These are phyloP conservation scores for Serendipita sp. DNA, from an alignment of 768 basidiomycete species.

Conservation along the genomic window DNA sequence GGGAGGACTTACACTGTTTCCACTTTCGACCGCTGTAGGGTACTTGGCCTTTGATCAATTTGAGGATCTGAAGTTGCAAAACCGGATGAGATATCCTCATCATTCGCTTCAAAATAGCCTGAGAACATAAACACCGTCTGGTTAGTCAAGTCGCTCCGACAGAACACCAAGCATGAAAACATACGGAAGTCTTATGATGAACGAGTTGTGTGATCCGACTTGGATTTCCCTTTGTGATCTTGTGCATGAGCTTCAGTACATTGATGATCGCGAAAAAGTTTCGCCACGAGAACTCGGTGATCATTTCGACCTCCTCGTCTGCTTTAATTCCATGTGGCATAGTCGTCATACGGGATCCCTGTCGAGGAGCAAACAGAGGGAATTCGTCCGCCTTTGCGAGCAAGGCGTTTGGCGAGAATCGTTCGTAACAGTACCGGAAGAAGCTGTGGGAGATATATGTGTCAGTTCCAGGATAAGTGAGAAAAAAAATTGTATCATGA, in stretches of 20 bases:
- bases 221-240: conserved; percentile 84
- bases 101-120: conserved; percentile 94
- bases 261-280: conserved; percentile 97
- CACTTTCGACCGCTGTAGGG: conserved; percentile 96
- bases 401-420: conserved; percentile 54
- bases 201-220: conserved; percentile 93
- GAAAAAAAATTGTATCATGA: neutral
- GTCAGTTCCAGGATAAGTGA: neutral
- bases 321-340: conserved; percentile 60
- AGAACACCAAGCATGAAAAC: conserved; percentile 16
- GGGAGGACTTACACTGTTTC: conserved; percentile 61
- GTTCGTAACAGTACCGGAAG: conserved; percentile 81
- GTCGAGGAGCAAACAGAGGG: conserved; percentile 43
- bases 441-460: conserved; percentile 39
- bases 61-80: conserved; percentile 86
- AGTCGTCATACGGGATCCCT: conserved; percentile 36
- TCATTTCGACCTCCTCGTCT: conserved; percentile 79
- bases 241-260: conserved; percentile 95
- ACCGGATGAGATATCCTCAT: conserved; percentile 86
- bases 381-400: conserved; percentile 46
- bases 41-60: conserved; percentile 97
- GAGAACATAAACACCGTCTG: neutral
- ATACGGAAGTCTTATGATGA: conserved; percentile 93
- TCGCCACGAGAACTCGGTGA: conserved; percentile 91
- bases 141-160: neutral